Base-by-base conservation (phyloP, 2,329 filamentous ascomycete species). In the Teratosphaeria zuluensis region DNA sequence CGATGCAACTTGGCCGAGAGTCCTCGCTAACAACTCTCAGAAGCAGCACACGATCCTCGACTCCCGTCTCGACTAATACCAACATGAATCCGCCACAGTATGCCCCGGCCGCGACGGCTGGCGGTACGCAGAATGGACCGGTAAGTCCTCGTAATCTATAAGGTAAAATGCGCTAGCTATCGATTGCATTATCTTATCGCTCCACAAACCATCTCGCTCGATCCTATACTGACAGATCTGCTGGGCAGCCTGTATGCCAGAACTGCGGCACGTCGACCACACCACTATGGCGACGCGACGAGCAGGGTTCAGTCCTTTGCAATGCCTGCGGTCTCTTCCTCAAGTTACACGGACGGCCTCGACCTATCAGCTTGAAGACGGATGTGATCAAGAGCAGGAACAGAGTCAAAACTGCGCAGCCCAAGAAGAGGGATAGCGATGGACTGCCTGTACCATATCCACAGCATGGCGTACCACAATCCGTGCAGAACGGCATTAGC, bases 351-450 rank as follows among this genome's bases (percentile, higher is more conserved):
- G 92, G 92, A 64, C 88, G 92, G 30, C 85, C 94, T 61, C 87
- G 94, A 58, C 94, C 94, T 66, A 96, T 96, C 73, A 95, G 90
- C 68, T 83, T 99, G 68, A 99, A 99, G 81, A 97, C 94, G 54
- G 94, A 99, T 79, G 92, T 97, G 66, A 99, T 99, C 79, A 99
- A 99, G 81, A 96, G 92, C 79, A 90, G 94, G 70, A 99, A 99
- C 77, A 86, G 94, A 64, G 92, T 97, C 67, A 97, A 97, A 81
- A 94, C 91, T 57, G 82, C 92, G 68, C 83, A 89, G 63, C 85
- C 86, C 53, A 95, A 95, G 86, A 77, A 70, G 76, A 61, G 66
- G 51, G 66, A 69, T 71, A 54, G 58, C 51, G 64, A 66, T 56
- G 63, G 62, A 19, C 58, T 58, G 32, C 35, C 51, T 55, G 59